Base-by-base conservation (phyloP, 2,329 filamentous ascomycete species). In the Neofusicoccum ribis region DNA sequence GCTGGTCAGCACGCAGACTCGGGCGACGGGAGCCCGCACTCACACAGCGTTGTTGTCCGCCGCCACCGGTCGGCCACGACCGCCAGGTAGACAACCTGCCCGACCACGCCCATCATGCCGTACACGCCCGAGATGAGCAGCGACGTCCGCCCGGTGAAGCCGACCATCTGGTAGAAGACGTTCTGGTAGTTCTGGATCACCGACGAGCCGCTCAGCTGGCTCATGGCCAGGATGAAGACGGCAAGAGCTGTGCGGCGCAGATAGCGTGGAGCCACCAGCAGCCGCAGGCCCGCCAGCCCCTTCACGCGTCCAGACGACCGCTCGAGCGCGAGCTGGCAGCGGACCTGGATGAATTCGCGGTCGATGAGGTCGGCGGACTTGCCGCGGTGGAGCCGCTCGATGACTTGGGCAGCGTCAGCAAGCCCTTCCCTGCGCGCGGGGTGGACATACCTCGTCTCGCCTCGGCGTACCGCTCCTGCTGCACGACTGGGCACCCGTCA, bases 401-500 rank as follows among this genome's bases (percentile, higher is more conserved):
- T 31, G 27, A 31, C 27, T 31, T 31, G 27, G 6, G 27, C 27
- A 31, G 27, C 27, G 27, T 31, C 20, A 23, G 20, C 20, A 23
- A 23, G 20, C 20, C 20, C 20, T 23, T 23, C 20, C 20, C 20
- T 23, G 20, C 20, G 20, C 20, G 20, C 20, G 20, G 20, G 20
- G 20, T 23, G 20, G 2, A 23, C 20, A 80, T 3, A 95, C 86
- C 5, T 70, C 72, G 27, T 67, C 84, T 84, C 7, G 92, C 92
- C 67, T 85, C 84, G 3, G 78, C 79, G 3, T 83, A 80, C 51
- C 83, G 81, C 1, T 88, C 89, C 4, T 84, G 85, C 73, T 87
- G 87, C 20, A 93, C 88, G 34, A 96, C 27, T 31, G 27, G 5
- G 27, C 27, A 31, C 27, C 27, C 27, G 27, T 6, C 27, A 31